Base-by-base conservation (phyloP, 352 stramenopile species). In the Phytophthora melonis region DNA sequence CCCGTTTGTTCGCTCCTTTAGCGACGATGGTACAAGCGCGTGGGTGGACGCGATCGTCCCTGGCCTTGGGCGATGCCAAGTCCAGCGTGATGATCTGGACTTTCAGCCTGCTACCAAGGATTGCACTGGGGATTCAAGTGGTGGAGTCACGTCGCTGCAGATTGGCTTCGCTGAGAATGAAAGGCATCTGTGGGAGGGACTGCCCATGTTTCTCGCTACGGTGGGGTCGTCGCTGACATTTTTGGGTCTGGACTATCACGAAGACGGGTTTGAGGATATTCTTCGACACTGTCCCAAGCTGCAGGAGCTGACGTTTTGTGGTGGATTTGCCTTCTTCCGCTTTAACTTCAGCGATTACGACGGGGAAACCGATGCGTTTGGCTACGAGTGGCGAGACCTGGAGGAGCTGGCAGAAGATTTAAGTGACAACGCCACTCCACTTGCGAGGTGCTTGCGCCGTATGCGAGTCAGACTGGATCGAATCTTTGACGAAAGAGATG, bases 61-160 rank as follows among this genome's bases (percentile, higher is more conserved):
- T 34, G 61, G 61, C 0, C 58, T 67, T 58, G 61, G 61, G 0
- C 49, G 23, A 13, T 59, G 49, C 36, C 25, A 52, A 49, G 61
- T 67, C 4, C 32, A 32, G 11, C 30, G 61, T 4, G 19, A 23
- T 14, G 32, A 67, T 6, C 30, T 67, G 47, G 13, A 34, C 14
- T 54, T 64, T 59, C 13, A 25, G 16, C 8, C 14, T 19, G 8
- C 21, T 32, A 18, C 6, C 19, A 18, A 2, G 18, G 13, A 27
- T n/a, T 21, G 3, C 6, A 13, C 21, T 19, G 41, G 27, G 2
- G n/a, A 2, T 7, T 45, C 39, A 3, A 45, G 39, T 3, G 7
- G 27, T 3, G n/a, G n/a, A 18, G 34, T 59, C 13, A 41, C 27
- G 8, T 59, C 53, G 27, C 25, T 59, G 27, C n/a, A 21, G 27